Conservation (phyloP, 1,139 yeast genomes). For the Diutina catenulata region DNA sequence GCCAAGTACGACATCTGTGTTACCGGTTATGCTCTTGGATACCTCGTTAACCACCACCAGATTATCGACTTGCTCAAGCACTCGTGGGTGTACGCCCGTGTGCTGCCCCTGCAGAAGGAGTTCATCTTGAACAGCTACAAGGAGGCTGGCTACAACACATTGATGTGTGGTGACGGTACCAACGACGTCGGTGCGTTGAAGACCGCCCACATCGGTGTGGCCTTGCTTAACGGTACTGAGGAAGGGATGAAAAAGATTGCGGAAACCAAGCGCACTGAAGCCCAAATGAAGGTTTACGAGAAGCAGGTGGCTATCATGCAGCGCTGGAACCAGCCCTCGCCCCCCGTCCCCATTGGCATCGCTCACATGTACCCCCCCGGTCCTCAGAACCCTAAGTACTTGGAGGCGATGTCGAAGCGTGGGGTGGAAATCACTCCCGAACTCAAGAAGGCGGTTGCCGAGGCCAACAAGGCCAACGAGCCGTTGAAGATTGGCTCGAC, state of each 20-base stretch:
- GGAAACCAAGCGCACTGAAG: slow-evolving; percentile 64
- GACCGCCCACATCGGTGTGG: slow-evolving; percentile 97
- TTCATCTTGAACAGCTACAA: slow-evolving; percentile 75
- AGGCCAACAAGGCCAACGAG: slow-evolving; percentile 29
- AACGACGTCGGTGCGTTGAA: slow-evolving; percentile 98
- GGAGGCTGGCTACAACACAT: slow-evolving; percentile 80
- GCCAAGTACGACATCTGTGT: slow-evolving; percentile 75
- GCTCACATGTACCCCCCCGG: slow-evolving; percentile 98
- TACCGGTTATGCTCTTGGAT: slow-evolving; percentile 81
- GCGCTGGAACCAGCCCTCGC: slow-evolving; percentile 75
- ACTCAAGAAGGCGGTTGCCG: slow-evolving; percentile 46
- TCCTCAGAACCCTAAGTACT: slow-evolving; percentile 76
- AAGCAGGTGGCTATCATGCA: slow-evolving; percentile 72
- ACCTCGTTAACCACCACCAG: slow-evolving; percentile 52
- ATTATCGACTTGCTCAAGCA: slow-evolving; percentile 65
- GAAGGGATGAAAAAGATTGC: slow-evolving; percentile 86
- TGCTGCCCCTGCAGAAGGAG: slow-evolving; percentile 93
- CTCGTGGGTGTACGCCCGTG: slow-evolving; percentile 97
- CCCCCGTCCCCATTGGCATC: slow-evolving; percentile 77
- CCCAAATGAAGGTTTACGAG: slow-evolving; percentile 57
- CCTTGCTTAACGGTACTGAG: slow-evolving; percentile 91
- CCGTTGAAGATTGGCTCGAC: slow-evolving; percentile 12
- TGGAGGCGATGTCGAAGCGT: slow-evolving; percentile 72
- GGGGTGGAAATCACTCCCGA: slow-evolving; percentile 68
- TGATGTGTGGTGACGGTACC: slow-evolving; percentile 99